Evolutionary conservation across 2,329 filamentous ascomycete genomes (phyloP).

Genomic region (Teratosphaeria destructans): DNA sequence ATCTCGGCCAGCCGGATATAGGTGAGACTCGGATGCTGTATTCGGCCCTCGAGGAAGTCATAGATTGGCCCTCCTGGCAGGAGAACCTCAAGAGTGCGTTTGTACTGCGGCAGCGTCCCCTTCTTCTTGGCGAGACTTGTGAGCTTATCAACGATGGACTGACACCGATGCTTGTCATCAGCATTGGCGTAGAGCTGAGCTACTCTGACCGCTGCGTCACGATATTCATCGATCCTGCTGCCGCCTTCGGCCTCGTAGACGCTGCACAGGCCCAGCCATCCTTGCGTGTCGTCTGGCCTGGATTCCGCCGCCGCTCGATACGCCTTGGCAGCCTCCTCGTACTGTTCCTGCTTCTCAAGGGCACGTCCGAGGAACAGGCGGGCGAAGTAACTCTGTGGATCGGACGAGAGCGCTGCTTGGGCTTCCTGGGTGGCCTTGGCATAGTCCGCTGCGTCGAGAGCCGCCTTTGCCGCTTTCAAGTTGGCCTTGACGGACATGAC

Average conservation of each 20-base stretch:
- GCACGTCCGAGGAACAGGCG: slow-evolving; percentile 82
- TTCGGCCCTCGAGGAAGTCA: slow-evolving; percentile 66
- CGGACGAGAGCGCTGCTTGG: slow-evolving; percentile 56
- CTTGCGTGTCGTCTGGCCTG: slow-evolving; percentile 67
- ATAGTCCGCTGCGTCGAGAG: slow-evolving; percentile 75
- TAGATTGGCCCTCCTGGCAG: slow-evolving; percentile 77
- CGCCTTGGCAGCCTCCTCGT: slow-evolving; percentile 62
- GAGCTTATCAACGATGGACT: slow-evolving; percentile 66
- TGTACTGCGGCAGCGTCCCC: slow-evolving; percentile 64
- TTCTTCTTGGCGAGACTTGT: slow-evolving; percentile 61
- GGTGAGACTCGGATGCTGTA: slow-evolving; percentile 68
- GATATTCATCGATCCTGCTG: slow-evolving; percentile 62
- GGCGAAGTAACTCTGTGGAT: slow-evolving; percentile 74
- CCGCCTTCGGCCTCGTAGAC: slow-evolving; percentile 68
- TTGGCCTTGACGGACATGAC: slow-evolving; percentile 30
- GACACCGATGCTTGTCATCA: slow-evolving; percentile 49
- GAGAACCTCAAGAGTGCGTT: slow-evolving; percentile 62
- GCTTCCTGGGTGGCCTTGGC: slow-evolving; percentile 63
- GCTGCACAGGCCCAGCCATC: slow-evolving; percentile 82
- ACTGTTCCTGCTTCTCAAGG: slow-evolving; percentile 62
- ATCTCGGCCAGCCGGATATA: slow-evolving; percentile 77
- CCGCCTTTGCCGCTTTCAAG: slow-evolving; percentile 46
- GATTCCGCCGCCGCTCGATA: slow-evolving; percentile 64
- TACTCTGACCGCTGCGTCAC: slow-evolving; percentile 59
- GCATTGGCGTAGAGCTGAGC: slow-evolving; percentile 62